Percentiles rank a stretch among this genome's conserved stretches.
These are phyloP conservation scores for Lactarius hatsudake DNA, from an alignment of 768 basidiomycete species.

Conservation along the genomic window DNA sequence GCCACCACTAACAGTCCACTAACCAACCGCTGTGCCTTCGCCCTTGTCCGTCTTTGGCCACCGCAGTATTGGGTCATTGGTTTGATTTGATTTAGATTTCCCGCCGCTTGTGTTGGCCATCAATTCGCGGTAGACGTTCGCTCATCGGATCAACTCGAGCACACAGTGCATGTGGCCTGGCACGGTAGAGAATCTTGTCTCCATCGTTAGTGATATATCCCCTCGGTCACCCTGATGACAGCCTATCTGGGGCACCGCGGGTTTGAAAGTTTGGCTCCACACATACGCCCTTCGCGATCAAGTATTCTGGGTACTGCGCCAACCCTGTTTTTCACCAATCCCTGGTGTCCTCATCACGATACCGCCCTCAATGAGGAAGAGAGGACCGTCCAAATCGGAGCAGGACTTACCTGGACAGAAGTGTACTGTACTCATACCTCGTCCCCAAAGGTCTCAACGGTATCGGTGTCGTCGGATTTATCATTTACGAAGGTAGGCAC, in stretches of 20 bases:
- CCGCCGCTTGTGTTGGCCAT: neutral
- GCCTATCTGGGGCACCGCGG: neutral
- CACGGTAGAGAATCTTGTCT: neutral
- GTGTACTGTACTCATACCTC: conserved; percentile 26
- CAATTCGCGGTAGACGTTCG: neutral
- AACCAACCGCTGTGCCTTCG: neutral
- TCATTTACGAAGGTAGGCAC: neutral
- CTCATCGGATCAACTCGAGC: conserved; percentile 3
- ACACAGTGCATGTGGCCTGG: conserved; percentile 11
- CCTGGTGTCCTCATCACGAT: conserved; percentile 26
- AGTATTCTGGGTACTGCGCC: conserved; percentile 24
- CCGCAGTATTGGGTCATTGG: neutral
- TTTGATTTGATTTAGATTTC: neutral
- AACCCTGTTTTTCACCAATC: conserved; percentile 29
- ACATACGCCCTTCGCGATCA: conserved; percentile 18
- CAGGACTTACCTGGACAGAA: conserved; percentile 28
- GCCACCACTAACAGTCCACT: too few relatives aligned
- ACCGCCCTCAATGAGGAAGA: conserved; percentile 6
- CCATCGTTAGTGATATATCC: neutral
- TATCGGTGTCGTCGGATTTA: conserved; percentile 6
- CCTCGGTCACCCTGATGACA: neutral
- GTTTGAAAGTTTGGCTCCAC: neutral
- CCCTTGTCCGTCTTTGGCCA: too few relatives aligned
- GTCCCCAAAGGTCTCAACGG: conserved; percentile 23
- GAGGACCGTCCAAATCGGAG: conserved; percentile 12